Percentiles rank a stretch among this genome's conserved stretches.
Conservation (phyloP, 2,329 filamentous ascomycete genomes). For the Sarocladium oryzae region DNA sequence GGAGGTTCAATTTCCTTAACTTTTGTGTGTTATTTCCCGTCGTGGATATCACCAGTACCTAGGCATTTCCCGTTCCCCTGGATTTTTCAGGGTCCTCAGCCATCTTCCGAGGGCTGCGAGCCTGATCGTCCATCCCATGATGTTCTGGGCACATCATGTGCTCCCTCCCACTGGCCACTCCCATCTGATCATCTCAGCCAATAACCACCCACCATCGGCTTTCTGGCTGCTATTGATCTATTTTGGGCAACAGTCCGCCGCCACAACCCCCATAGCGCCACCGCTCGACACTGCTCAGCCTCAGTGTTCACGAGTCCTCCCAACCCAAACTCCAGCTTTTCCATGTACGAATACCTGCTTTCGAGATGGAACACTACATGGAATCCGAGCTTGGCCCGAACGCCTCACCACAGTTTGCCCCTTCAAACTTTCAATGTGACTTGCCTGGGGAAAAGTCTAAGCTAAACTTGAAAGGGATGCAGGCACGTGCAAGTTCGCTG, state of each 20-base stretch:
- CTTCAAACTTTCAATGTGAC: too few relatives aligned
- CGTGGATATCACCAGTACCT: not conserved
- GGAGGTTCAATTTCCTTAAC: not conserved
- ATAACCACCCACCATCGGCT: constrained; percentile 6
- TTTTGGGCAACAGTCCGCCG: not conserved
- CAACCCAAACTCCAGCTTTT: not conserved
- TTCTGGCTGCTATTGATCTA: not conserved
- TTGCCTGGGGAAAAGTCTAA: too few relatives aligned
- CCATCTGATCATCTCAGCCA: not conserved
- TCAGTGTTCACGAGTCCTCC: constrained; percentile 4
- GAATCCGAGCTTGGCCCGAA: not conserved
- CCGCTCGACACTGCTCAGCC: not conserved
- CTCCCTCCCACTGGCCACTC: not conserved
- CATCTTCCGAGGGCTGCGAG: too few relatives aligned
- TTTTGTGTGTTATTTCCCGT: not conserved
- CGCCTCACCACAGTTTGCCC: not conserved
- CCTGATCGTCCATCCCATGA: not conserved
- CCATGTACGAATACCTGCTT: not conserved
- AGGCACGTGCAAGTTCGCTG: too few relatives aligned
- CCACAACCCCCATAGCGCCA: not conserved
- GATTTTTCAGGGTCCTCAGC: too few relatives aligned
- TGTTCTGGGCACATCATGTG: not conserved
- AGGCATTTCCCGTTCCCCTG: too few relatives aligned
- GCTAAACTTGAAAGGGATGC: too few relatives aligned
- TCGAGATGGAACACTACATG: not conserved